A percentile compares a stretch with the other conserved stretches of the same genome.
phyloP scores from a whole-genome alignment of 441 rosid genomes.

The Brassica hybrid region DNA sequence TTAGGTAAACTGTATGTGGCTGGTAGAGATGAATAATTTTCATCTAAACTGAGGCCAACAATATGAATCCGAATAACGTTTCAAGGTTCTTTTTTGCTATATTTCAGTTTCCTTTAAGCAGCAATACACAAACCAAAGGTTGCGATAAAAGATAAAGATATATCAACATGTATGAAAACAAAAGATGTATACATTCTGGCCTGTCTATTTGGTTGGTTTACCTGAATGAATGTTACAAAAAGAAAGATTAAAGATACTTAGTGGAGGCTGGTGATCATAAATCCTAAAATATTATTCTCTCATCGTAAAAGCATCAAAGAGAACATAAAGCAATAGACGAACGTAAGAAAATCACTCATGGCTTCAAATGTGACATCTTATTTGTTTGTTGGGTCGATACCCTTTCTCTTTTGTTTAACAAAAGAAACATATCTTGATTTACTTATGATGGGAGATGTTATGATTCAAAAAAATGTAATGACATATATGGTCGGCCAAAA shows the following conservation, averaged over 20 bases:
- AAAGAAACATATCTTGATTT: not conserved
- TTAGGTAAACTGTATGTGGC: no score
- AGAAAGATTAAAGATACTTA: conserved; percentile 20
- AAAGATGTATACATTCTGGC: not conserved
- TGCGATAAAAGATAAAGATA: not conserved
- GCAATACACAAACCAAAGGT: not conserved
- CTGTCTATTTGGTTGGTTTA: conserved; percentile 30
- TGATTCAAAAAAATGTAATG: not conserved
- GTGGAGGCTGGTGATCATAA: conserved; percentile 40
- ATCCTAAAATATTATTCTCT: conserved; percentile 24
- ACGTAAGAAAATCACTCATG: conserved; percentile 15
- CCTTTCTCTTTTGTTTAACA: not conserved
- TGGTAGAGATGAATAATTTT: not conserved
- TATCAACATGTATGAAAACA: not conserved
- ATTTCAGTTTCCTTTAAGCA: not conserved
- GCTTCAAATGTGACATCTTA: conserved; percentile 7
- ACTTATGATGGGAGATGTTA: conserved; percentile 6
- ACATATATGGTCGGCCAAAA: not conserved
- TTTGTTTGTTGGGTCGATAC: conserved; percentile 7
- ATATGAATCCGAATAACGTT: conserved; percentile 1
- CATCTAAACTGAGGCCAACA: not conserved
- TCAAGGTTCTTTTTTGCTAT: not conserved
- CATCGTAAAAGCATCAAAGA: conserved; percentile 32
- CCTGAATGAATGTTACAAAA: conserved; percentile 9
- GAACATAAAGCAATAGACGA: conserved; percentile 31